Evolutionary conservation across 208 protist genomes (phyloP).

Genomic region (Cochliopodium minus): DNA sequence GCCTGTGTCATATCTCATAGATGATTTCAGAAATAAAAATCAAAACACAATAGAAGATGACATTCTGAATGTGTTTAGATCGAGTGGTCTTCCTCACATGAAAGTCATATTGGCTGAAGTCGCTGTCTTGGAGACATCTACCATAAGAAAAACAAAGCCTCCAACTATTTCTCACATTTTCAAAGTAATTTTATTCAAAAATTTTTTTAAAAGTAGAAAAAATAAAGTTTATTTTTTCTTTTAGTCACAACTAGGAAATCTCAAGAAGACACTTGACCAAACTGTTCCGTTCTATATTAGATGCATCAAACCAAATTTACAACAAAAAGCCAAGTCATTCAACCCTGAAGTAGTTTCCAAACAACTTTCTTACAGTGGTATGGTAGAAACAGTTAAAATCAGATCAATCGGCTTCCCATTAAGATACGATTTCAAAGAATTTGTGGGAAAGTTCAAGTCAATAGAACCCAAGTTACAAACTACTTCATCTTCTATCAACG

Average conservation of each 20-base stretch:
- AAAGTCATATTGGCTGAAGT: slow-evolving; percentile 3
- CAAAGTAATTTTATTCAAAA: no score
- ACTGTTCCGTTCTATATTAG: slow-evolving; percentile 67
- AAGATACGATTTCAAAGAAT: slow-evolving; percentile 67
- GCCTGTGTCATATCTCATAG: slow-evolving; percentile 62
- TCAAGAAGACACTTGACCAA: slow-evolving; percentile 16
- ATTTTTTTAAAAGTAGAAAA: no score
- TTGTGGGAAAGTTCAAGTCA: slow-evolving; percentile 49
- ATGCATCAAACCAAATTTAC: slow-evolving; percentile 79
- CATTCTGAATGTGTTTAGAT: no score
- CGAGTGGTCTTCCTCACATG: slow-evolving; percentile 13
- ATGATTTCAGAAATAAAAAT: slow-evolving; percentile 78
- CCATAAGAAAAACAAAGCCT: slow-evolving; percentile 8
- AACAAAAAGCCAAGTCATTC: slow-evolving; percentile 51
- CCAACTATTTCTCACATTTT: no score
- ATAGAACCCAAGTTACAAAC: slow-evolving; percentile 1
- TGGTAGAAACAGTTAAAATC: slow-evolving; percentile 74
- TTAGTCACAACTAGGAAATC: neutral
- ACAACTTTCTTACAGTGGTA: slow-evolving; percentile 76
- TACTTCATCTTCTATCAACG: slow-evolving; percentile 5
- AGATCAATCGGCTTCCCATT: slow-evolving; percentile 70
- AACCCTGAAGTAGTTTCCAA: slow-evolving; percentile 59
- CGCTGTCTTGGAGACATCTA: slow-evolving; percentile 9
- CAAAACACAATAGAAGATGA: no score
- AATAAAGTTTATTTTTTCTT: neutral